phyloP scores from a whole-genome alignment of 1,284 basidiomycete species.

The Fistulinella cinereoalba region DNA sequence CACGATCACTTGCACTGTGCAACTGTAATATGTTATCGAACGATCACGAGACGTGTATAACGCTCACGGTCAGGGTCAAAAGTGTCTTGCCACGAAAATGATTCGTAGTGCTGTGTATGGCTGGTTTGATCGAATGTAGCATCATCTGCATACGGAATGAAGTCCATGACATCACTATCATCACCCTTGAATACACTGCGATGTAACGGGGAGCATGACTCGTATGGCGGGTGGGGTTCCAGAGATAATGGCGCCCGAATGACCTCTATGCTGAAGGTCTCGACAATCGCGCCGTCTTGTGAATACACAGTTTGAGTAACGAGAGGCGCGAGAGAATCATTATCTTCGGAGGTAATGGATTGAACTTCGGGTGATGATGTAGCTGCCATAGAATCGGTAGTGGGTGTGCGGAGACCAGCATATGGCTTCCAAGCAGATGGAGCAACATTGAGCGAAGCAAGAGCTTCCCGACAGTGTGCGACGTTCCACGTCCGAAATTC shows the following conservation, averaged over 20 bases:
- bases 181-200: slow-evolving; percentile 53
- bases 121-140: slow-evolving; percentile 40
- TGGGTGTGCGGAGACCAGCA: slow-evolving; percentile 13
- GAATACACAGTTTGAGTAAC: slow-evolving; percentile 17
- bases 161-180: slow-evolving; percentile 52
- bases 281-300: slow-evolving; percentile 9
- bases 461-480: slow-evolving; percentile 14
- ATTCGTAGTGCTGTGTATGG: slow-evolving; percentile 43
- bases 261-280: slow-evolving; percentile 14
- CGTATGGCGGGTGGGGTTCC: slow-evolving; percentile 42
- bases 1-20: slow-evolving; percentile 45
- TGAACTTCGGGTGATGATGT: not conserved
- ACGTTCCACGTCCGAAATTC: slow-evolving; percentile 23
- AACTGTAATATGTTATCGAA: slow-evolving; percentile 11
- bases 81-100: slow-evolving; percentile 46
- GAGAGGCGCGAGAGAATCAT: not conserved
- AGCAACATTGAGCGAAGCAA: slow-evolving; percentile 17
- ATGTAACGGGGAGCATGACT: slow-evolving; percentile 47
- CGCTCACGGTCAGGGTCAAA: slow-evolving; percentile 51
- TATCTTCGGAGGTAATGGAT: not conserved
- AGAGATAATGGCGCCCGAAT: slow-evolving; percentile 15
- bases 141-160: slow-evolving; percentile 60
- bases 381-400: not conserved
- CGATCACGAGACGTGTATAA: slow-evolving; percentile 8
- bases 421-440: slow-evolving; percentile 19